Conservation (phyloP, 805 yeast genomes). For the Wickerhamiella cacticola region DNA sequence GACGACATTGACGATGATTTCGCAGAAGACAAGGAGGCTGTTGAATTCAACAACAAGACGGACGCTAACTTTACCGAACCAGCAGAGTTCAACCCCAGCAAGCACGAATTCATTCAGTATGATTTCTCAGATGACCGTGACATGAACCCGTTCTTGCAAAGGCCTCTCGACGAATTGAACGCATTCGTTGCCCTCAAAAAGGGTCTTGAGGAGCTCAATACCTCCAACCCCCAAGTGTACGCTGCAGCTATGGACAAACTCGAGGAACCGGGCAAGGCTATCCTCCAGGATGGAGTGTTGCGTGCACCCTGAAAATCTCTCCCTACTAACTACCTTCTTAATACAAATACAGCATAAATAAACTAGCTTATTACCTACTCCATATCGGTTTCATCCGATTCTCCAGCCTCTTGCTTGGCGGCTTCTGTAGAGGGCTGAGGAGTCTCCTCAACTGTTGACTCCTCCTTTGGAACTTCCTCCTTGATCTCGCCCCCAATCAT, state of each 20-base stretch:
- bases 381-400: slow-evolving; percentile 8
- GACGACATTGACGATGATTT: slow-evolving; percentile 20
- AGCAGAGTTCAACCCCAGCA: slow-evolving; percentile 20
- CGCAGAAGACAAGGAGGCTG: slow-evolving; percentile 23
- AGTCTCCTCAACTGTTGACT: background rate
- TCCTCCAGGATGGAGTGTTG: slow-evolving; percentile 28
- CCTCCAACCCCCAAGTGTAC: slow-evolving; percentile 38
- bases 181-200: slow-evolving; percentile 55
- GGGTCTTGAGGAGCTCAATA: slow-evolving; percentile 39
- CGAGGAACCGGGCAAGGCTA: slow-evolving; percentile 30
- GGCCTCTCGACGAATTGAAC: slow-evolving; percentile 62
- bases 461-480: slow-evolving; percentile 3
- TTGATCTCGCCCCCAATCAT: slow-evolving; percentile 18
- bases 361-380: slow-evolving; percentile 4
- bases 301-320: slow-evolving; percentile 16
- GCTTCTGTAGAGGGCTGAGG: background rate
- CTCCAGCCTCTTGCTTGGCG: background rate
- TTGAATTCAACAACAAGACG: slow-evolving; percentile 2
- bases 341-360: slow-evolving; percentile 5
- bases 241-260: slow-evolving; percentile 36
- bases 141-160: slow-evolving; percentile 66
- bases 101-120: slow-evolving; percentile 24
- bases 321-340: background rate
- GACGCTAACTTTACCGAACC: background rate
- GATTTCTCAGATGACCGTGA: slow-evolving; percentile 53